A percentile compares a stretch with the other conserved stretches of the same genome.
phyloP scores from a whole-genome alignment of 495 filamentous ascomycete genomes.

The Trichodelitschia bisporula region DNA sequence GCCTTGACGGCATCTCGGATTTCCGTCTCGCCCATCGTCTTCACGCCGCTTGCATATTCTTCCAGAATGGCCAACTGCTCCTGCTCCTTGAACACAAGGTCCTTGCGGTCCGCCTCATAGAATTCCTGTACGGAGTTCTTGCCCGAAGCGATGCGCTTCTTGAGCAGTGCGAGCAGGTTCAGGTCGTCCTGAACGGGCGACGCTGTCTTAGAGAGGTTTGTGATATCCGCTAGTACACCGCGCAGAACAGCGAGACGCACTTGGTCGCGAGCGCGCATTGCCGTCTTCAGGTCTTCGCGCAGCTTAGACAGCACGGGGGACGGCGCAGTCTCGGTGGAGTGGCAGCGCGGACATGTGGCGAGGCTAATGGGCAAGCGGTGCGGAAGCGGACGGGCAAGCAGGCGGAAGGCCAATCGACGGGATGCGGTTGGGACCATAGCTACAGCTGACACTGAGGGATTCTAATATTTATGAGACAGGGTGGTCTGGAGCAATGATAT shows the following conservation, averaged over 20 bases:
- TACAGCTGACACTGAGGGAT: too few relatives aligned
- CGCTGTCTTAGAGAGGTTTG: conserved; percentile 33
- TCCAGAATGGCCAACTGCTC: conserved; percentile 28
- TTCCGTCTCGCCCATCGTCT: conserved; percentile 22
- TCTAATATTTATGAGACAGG: too few relatives aligned
- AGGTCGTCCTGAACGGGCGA: conserved; percentile 32
- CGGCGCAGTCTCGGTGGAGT: conserved; percentile 7
- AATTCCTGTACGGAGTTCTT: conserved; percentile 29
- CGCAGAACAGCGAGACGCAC: conserved; percentile 30
- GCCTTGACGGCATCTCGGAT: conserved; percentile 20
- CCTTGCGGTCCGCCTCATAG: conserved; percentile 22
- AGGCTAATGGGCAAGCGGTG: too few relatives aligned
- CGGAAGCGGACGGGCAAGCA: neutral
- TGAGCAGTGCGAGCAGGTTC: conserved; percentile 31
- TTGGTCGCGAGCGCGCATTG: conserved; percentile 36
- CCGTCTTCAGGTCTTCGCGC: conserved; percentile 31
- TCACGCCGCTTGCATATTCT: conserved; percentile 28
- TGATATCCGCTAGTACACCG: conserved; percentile 33
- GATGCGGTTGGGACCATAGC: too few relatives aligned
- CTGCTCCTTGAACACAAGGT: conserved; percentile 33
- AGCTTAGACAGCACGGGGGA: conserved; percentile 21
- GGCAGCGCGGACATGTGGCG: too few relatives aligned
- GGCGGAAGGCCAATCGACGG: neutral
- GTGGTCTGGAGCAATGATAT: too few relatives aligned
- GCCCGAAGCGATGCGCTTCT: conserved; percentile 24